Percentiles rank a stretch among this genome's conserved stretches.
Evolutionary conservation across 2,329 filamentous ascomycete species (phyloP).

Genomic region (Paradendryphiella salina): DNA sequence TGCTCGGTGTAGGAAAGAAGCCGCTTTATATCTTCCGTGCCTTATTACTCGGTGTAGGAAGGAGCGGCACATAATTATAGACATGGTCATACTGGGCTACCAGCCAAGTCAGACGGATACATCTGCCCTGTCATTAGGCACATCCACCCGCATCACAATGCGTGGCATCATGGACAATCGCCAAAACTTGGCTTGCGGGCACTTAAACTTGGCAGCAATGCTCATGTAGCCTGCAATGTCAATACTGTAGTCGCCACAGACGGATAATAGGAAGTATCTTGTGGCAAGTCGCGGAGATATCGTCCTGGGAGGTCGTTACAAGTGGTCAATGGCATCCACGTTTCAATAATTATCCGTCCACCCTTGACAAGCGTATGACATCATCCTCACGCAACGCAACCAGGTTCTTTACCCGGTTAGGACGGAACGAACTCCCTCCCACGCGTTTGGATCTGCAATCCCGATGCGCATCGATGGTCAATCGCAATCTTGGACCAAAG

Average conservation of each 20-base stretch:
- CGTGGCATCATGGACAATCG: neutral
- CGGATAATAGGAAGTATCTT: neutral
- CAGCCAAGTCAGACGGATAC: neutral
- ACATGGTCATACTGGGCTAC: conserved; percentile 1
- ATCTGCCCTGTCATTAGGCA: neutral
- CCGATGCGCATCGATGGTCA: neutral
- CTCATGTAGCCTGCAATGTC: neutral
- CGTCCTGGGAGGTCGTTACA: no score
- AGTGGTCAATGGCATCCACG: no score
- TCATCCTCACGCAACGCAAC: no score
- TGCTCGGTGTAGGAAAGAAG: neutral
- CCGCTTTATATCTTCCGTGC: neutral
- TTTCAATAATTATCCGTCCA: no score
- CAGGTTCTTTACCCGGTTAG: no score
- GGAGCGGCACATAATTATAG: neutral
- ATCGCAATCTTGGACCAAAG: neutral
- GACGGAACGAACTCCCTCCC: no score
- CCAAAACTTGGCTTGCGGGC: conserved; percentile 17
- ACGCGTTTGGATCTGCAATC: neutral
- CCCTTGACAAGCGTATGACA: no score
- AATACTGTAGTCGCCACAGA: neutral
- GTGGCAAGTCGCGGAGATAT: no score
- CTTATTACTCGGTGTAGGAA: neutral
- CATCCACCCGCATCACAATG: no score
- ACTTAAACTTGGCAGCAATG: conserved; percentile 14